phyloP scores from a whole-genome alignment of 495 filamentous ascomycete species.

The Penicillium psychrofluorescens region DNA sequence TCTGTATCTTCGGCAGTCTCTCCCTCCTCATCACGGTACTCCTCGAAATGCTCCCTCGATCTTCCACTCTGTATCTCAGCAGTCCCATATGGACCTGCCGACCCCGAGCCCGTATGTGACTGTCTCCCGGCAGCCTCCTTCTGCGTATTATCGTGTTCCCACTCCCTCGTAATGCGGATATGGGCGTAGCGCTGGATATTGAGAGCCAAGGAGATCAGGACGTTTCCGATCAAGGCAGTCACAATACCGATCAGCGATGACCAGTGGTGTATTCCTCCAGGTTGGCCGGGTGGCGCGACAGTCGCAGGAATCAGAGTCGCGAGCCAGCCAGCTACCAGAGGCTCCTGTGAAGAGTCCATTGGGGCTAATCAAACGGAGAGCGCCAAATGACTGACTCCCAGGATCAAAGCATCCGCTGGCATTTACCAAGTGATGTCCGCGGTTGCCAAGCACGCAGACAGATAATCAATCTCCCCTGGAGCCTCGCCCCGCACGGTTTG shows the following conservation, averaged over 20 bases:
- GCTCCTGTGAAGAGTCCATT: slow-evolving; percentile 15
- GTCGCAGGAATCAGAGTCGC: slow-evolving; percentile 19
- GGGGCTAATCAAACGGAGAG: slow-evolving; percentile 1
- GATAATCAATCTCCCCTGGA: slow-evolving; percentile 1
- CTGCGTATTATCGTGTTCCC: slow-evolving; percentile 42
- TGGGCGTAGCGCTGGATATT: slow-evolving; percentile 97
- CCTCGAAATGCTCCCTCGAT: slow-evolving; percentile 8
- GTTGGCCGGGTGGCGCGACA: slow-evolving; percentile 25
- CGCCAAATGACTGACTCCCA: not conserved
- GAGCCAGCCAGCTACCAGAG: slow-evolving; percentile 18
- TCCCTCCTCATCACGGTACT: slow-evolving; percentile 24
- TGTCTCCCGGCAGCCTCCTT: slow-evolving; percentile 27
- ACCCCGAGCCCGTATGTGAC: slow-evolving; percentile 9
- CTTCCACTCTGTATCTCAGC: slow-evolving; percentile 1
- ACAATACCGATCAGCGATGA: slow-evolving; percentile 90
- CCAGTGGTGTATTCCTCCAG: slow-evolving; percentile 59
- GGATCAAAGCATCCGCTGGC: too few species aligned
- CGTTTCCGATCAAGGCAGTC: slow-evolving; percentile 83
- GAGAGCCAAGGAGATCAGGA: slow-evolving; percentile 88
- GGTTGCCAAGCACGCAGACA: too few species aligned
- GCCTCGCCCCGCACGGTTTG: not conserved
- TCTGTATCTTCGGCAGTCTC: slow-evolving; percentile 4
- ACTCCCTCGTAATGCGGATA: slow-evolving; percentile 62
- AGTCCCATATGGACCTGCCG: slow-evolving; percentile 25
- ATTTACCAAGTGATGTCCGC: too few species aligned